Base-by-base conservation (phyloP, 768 basidiomycete species). In the Sarcomyxa edulis region DNA sequence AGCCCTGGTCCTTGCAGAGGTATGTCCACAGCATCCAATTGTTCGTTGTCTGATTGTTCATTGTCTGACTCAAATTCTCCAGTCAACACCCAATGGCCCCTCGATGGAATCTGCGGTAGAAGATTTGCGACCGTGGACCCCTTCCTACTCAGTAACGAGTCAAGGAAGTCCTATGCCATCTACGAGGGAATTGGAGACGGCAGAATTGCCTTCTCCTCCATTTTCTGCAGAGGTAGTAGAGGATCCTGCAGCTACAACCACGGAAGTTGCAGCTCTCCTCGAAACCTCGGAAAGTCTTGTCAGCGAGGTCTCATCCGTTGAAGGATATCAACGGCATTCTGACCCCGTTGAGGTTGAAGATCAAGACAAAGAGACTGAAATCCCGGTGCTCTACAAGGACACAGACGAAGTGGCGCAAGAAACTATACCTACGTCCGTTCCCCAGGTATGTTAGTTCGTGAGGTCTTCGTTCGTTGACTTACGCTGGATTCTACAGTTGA, bases 101-200 rank as follows among this genome's bases (percentile, higher is more conserved):
- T n/a, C n/a, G n/a, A n/a, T 7, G 8, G 20, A 14, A 23, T 9
- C 6, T 12, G 18, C 10, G 25, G 1, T 14, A 10, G 12, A 15
- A 10, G 16, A 31, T 22, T 5, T 18, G 15, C 43, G 41, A 18
- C 40, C 46, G 21, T 50, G 49, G 52, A 42, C 52, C n/a, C 46
- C 52, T 9, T 53, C 52, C 6, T 53, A 53, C 33, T 53, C 52
- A 2, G 52, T 53, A 18, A 44, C 42, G 7, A 41, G 39, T 6
- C 52, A 53, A 40, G 52, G 52, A 29, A 44, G 37, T 15, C 26
- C 43, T 40, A 25, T 38, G 2, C 29, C 40, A 16, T 19, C 35
- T 20, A 45, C 15, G 26, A 23, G 44, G 59, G 55, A n/a, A 48
- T 49, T 22, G 28, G 28, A 14, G 14, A 19, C 16, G 24, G 20